phyloP scores from a whole-genome alignment of 768 basidiomycete species.

The Boletus sp. region DNA sequence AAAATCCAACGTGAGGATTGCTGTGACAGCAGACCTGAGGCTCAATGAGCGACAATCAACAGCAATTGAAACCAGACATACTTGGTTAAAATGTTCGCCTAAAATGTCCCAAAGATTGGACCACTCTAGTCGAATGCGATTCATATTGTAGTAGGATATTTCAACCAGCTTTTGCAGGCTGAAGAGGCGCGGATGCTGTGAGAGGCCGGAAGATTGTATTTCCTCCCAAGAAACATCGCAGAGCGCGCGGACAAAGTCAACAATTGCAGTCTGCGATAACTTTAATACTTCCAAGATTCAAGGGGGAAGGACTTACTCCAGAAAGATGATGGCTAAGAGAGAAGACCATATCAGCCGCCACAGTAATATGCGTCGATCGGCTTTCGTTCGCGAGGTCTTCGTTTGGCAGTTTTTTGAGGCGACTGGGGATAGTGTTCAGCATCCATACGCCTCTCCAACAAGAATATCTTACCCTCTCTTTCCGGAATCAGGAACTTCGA shows the following conservation, averaged over 20 bases:
- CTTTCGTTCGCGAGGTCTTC: slow-evolving; percentile 98
- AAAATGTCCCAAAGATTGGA: slow-evolving; percentile 96
- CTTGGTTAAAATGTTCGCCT: slow-evolving; percentile 98
- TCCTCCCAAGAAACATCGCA: slow-evolving; percentile 99
- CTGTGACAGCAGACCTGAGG: slow-evolving; percentile 95
- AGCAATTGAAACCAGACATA: slow-evolving; percentile 27
- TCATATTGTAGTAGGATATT: slow-evolving; percentile 99
- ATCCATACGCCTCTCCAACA: background rate
- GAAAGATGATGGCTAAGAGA: slow-evolving; percentile 92
- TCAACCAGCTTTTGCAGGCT: slow-evolving; percentile 98
- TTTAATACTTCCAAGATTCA: slow-evolving; percentile 8
- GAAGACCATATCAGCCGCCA: slow-evolving; percentile 99
- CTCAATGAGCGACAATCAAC: slow-evolving; percentile 9
- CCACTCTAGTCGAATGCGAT: slow-evolving; percentile 96
- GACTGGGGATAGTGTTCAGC: slow-evolving; percentile 28
- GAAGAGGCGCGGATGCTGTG: slow-evolving; percentile 92
- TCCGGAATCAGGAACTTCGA: slow-evolving; percentile 76
- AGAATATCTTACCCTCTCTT: slow-evolving; percentile 68
- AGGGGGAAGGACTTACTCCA: slow-evolving; percentile 61
- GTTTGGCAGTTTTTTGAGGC: slow-evolving; percentile 63
- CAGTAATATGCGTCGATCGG: slow-evolving; percentile 95
- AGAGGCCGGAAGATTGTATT: slow-evolving; percentile 94
- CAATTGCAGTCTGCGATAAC: slow-evolving; percentile 78
- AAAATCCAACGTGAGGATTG: slow-evolving; percentile 94
- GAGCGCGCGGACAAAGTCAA: slow-evolving; percentile 94